Evolutionary conservation across 1,284 basidiomycete species (phyloP).

Genomic region (Clitocybe nebularis): DNA sequence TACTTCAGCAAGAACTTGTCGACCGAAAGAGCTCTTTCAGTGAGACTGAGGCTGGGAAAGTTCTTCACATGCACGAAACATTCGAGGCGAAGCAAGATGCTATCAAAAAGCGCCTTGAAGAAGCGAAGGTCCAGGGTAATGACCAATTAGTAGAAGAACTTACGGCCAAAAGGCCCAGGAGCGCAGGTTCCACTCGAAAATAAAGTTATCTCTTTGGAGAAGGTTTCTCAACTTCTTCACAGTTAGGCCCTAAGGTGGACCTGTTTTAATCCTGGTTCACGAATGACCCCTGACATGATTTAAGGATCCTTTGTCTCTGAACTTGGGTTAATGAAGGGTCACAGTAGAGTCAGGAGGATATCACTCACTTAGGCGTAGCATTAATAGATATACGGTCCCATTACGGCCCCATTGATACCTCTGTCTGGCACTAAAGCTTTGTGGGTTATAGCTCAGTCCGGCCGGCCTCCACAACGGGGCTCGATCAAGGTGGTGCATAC

Average conservation of each 20-base stretch:
- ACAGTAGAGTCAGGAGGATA: too few species aligned
- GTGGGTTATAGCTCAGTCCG: too few species aligned
- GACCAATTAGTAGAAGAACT: conserved; percentile 9
- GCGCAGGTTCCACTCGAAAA: conserved; percentile 7
- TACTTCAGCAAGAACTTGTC: conserved; percentile 17
- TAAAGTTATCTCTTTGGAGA: conserved; percentile 13
- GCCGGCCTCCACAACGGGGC: too few species aligned
- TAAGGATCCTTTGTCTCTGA: too few species aligned
- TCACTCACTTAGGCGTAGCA: too few species aligned
- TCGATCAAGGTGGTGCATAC: too few species aligned
- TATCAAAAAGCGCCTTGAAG: conserved; percentile 1
- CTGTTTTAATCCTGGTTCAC: too few species aligned
- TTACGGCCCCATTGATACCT: too few species aligned
- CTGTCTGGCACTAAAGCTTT: too few species aligned
- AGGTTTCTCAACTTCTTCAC: conserved; percentile 9
- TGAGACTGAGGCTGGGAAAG: conserved; percentile 14
- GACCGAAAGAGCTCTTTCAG: conserved; percentile 8
- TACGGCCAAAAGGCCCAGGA: conserved; percentile 7
- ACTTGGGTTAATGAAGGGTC: too few species aligned
- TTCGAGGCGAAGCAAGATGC: conserved; percentile 1
- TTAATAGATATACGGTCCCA: too few species aligned
- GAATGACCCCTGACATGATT: background rate
- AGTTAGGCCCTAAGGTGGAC: background rate
- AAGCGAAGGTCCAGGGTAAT: conserved; percentile 7
- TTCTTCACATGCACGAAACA: conserved; percentile 2